Conservation (phyloP, 257 asterid species). For the Paraleonurus japonicus region DNA sequence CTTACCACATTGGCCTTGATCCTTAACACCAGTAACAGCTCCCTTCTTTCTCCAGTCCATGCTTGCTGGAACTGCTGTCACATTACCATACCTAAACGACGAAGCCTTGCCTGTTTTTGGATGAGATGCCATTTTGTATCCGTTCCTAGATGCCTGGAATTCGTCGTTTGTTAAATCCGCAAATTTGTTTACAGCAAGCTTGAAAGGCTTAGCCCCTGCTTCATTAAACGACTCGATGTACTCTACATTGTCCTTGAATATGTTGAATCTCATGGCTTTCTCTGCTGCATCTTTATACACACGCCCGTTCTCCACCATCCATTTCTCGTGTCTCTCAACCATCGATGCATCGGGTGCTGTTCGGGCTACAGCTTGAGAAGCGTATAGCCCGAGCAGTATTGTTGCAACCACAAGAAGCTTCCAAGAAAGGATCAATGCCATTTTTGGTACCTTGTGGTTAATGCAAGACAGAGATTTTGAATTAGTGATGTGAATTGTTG, state of each 20-base stretch:
- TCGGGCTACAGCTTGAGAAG: conserved; percentile 28
- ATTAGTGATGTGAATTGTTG: too few relatives aligned
- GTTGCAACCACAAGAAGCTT: too few relatives aligned
- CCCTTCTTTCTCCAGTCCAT: too few relatives aligned
- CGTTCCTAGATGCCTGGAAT: conserved; percentile 32
- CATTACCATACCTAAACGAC: conserved; percentile 36
- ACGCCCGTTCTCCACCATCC: conserved; percentile 42
- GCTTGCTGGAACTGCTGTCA: too few relatives aligned
- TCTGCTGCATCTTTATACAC: conserved; percentile 38
- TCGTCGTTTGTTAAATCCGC: conserved; percentile 45
- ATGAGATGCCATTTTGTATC: conserved; percentile 32
- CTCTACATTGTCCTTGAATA: conserved; percentile 38
- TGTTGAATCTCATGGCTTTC: conserved; percentile 35
- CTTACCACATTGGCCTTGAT: too few relatives aligned
- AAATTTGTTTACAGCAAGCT: conserved; percentile 36
- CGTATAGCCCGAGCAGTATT: not conserved
- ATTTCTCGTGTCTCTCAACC: conserved; percentile 34
- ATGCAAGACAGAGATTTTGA: too few relatives aligned
- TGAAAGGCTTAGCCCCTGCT: conserved; percentile 26
- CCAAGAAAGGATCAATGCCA: too few relatives aligned
- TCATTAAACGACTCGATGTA: conserved; percentile 39
- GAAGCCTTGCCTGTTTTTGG: not conserved
- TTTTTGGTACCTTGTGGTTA: too few relatives aligned
- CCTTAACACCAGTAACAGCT: too few relatives aligned
- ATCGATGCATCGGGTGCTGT: conserved; percentile 31